Evolutionary conservation across 2,329 filamentous ascomycete species (phyloP), one percentile per base, ranked within the genome.

Genomic region (Colletotrichum chlorophyti): DNA sequence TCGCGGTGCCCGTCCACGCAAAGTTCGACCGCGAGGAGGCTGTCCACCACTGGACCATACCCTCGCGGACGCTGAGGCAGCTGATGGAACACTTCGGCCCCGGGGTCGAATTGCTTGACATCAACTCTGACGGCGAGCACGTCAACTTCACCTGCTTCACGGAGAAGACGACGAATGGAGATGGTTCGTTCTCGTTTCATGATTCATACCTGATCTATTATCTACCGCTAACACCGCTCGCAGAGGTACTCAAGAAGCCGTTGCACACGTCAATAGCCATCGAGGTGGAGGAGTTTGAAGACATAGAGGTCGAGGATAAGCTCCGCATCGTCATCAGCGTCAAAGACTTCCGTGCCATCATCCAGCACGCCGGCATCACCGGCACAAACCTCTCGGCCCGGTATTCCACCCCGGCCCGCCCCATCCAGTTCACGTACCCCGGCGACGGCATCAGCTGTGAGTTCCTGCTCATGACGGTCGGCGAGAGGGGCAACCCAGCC

Each of bases 71-170:
- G 0, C 74, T 94, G 48, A 84, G 88, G 61, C 89, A 93, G 65
- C 83, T 92, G 61, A 88, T 91, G 74, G 91, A 93, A 59, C 90
- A 92, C 68, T 93, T 93, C 67, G 89, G 90, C 0, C 88, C 89
- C 1, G 90, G 89, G 5, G 91, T 91, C 27, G 91, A 94, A 70
- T 88, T 93, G 64, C 81, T 94, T 3, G 91, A 93, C 65, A 88
- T 94, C 62, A 89, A 90, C 67, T 86, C 88, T 0, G 86, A 91
- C 60, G 86, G 87, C 11, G 86, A 90, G 50, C 84, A 89, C 42
- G 87, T 90, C 14, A 90, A 91, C 55, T 91, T 94, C 66, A 91
- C 90, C 23, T 93, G 90, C 68, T 93, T 91, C 67, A 93, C 90
- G 1, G 91, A 93, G 70, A 93, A 91, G 74, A 85, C 89, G 8